A percentile compares a stretch with the other conserved stretches of the same genome.
phyloP scores from a whole-genome alignment of 352 stramenopile genomes.

The Globisporangium canariense region DNA sequence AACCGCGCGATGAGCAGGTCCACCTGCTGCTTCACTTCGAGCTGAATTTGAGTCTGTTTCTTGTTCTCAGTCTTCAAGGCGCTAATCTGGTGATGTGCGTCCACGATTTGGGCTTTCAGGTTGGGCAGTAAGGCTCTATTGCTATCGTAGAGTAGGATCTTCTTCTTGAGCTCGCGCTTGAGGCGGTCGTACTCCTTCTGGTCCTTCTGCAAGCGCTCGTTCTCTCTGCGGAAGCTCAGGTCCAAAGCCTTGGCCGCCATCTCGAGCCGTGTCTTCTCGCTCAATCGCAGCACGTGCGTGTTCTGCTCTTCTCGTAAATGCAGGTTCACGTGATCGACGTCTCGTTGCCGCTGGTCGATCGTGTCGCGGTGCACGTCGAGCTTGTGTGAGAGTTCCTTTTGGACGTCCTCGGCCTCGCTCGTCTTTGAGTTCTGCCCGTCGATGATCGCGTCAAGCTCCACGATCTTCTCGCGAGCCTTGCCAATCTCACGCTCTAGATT shows the following conservation, averaged over 20 bases:
- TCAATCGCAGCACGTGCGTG: conserved; percentile 65
- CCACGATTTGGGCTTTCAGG: conserved; percentile 73
- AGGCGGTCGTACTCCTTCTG: conserved; percentile 82
- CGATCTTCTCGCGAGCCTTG: conserved; percentile 35
- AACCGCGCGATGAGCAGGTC: conserved; percentile 89
- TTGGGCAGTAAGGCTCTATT: conserved; percentile 77
- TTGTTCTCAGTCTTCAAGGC: conserved; percentile 67
- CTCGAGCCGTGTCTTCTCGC: conserved; percentile 69
- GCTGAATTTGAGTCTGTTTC: conserved; percentile 52
- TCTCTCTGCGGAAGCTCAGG: conserved; percentile 49
- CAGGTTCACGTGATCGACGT: conserved; percentile 86
- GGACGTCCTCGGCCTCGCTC: conserved; percentile 75
- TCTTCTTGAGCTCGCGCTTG: conserved; percentile 89
- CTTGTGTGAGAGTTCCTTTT: conserved; percentile 79
- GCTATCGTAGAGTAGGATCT: conserved; percentile 72
- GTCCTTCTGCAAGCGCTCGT: conserved; percentile 50
- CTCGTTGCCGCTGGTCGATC: conserved; percentile 89
- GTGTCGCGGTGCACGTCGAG: conserved; percentile 88
- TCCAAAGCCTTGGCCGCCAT: conserved; percentile 60
- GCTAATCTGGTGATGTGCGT: conserved; percentile 67
- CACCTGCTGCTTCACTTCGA: conserved; percentile 89
- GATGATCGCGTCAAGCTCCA: conserved; percentile 35
- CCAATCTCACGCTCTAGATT: conserved; percentile 70
- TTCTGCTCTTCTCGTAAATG: conserved; percentile 87
- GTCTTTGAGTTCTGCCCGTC: conserved; percentile 48